Evolutionary conservation across 139 green algal species (phyloP), one percentile per base, ranked within the genome.

Genomic region (Gonium pectorale): DNA sequence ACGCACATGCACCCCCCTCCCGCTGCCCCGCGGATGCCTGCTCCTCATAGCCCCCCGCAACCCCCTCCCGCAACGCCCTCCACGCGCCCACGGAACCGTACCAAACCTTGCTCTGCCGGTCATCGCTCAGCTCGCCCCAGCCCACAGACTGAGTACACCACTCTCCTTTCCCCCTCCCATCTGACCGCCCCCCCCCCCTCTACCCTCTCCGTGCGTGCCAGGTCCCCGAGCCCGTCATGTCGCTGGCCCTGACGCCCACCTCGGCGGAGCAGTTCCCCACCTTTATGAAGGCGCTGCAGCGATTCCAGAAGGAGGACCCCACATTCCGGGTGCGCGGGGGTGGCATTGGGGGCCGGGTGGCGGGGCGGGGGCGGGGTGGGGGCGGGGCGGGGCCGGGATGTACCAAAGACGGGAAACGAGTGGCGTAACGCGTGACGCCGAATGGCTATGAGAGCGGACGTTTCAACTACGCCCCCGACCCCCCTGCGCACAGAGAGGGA

Each of bases 141-240:
- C 17, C 49, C 49, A 56, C 17, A 13, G 13, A 56, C 49, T 27
- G 5, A 1, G 1, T 43, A 15, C 31, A 24, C 7, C 2, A 13
- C 67, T 43, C 62, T 33, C 8, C 29, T 27, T 11, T 9, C 38
- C 37, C 38, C 11, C 9, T 51, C 1, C 66, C 2, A 27, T 44
- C 38, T 41, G 46, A n/a, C 38, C 71, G 7, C 19, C 46, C n/a
- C 17, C 71, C 17, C n/a, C n/a, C 41, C 21, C 41, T 19, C 9
- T 60, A 5, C 67, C 41, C 38, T 27, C 59, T 41, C 27, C 4
- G 13, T 3, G 41, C 21, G 13, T 56, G n/a, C 62, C 60, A 69
- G 43, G 95, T 99, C 35, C 97, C 97, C 17, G 97, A 99, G 15
- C 97, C 98, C 8, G 98, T 99, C 13, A 99, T 99, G 98, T 94